Evolutionary conservation across 192 early-diverging fungal genomes (phyloP), one percentile per base, ranked within the genome.

Genomic region (Thoreauomyces humboldtii): DNA sequence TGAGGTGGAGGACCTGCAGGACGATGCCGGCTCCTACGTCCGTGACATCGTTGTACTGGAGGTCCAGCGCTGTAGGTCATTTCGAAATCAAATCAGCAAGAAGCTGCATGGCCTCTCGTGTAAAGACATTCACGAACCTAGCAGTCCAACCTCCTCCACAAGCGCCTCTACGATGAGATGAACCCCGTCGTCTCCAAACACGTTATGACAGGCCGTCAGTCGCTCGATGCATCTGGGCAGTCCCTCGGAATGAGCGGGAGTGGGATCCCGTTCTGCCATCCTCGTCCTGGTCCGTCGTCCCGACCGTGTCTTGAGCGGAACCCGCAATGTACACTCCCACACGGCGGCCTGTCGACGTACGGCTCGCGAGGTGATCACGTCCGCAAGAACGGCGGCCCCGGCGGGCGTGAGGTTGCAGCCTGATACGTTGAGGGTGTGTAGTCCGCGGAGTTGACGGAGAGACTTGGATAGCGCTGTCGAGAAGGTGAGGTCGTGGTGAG

Each of bases 141-240:
- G 25, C 45, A 77, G 53, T 17, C 75, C 75, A 57, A 71, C 67
- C 52, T 73, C 67, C 59, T 77, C 75, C 12, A 58, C 43, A 25
- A 77, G 44, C 0, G 59, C 43, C 14, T 77, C 75, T 59, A 74
- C 54, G 6, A 77, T 45, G 19, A 38, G 42, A 33, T 73, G 63
- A 7, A 73, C 51, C 1, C 75, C 75, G 14, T 47, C 34, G 47
- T 77, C 72, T 17, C 67, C 67, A 6, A 77, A 35, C 7, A 24
- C 31, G 43, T 77, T 77, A 38, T 66, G 64, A 36, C 70, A 73
- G 32, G 73, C 42, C 12, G 51, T 73, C 34, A 77, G 37, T 11
- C 75, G 67, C 9, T 53, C 29, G 19, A 76, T 59, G 1, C 62
- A 48, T 22, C 17, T 33, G 4, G 55, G 55, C 2, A 57, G 7